Evolutionary conservation across 2,329 filamentous ascomycete genomes (phyloP), one percentile per base, ranked within the genome.

Genomic region (Epichloe elymi): DNA sequence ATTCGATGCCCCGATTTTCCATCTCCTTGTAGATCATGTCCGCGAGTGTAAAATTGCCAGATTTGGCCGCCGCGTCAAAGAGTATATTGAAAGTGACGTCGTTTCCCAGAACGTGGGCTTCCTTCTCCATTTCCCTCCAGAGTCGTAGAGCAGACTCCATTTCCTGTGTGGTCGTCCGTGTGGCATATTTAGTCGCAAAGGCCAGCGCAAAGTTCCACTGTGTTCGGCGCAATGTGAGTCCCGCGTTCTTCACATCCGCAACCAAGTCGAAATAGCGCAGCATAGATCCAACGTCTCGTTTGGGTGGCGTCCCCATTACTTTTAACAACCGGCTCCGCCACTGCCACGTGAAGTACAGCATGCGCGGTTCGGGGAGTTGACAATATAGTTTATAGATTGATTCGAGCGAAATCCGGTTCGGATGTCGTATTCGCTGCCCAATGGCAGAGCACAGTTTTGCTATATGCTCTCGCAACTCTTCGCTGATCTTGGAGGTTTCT

Each of bases 71-170:
- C 11, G 88, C 78, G 61, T 96, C 86, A 59, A 95, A 96, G 12
- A 98, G 75, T 45, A 96, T 85, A 62, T 93, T 95, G 67, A 98
- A 94, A 0, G 91, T 95, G n/a, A 89, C 83, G 46, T 80, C 75
- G 58, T 85, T 86, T 37, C 78, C 83, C 57, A 70, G 69, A 14
- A 88, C 65, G 1, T 78, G 76, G 2, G 82, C 82, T 4, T 80
- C 70, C 45, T 78, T 74, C 66, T 98, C 93, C 89, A 97, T 97
- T 59, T 93, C 82, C 56, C 79, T 82, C 90, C 91, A 98, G 23
- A 94, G 67, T 46, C 80, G 77, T 44, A 98, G 72, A 0, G 87
- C 83, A 5, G 80, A 76, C 30, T 69, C 66, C 54, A 69, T 58
- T 45, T 65, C 86, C 72, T 42, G 87, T 66, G 63, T 89, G 76